These are phyloP conservation scores for Mytilinidion resinicola DNA, from an alignment of 495 filamentous ascomycete species.

Conservation along the genomic window DNA sequence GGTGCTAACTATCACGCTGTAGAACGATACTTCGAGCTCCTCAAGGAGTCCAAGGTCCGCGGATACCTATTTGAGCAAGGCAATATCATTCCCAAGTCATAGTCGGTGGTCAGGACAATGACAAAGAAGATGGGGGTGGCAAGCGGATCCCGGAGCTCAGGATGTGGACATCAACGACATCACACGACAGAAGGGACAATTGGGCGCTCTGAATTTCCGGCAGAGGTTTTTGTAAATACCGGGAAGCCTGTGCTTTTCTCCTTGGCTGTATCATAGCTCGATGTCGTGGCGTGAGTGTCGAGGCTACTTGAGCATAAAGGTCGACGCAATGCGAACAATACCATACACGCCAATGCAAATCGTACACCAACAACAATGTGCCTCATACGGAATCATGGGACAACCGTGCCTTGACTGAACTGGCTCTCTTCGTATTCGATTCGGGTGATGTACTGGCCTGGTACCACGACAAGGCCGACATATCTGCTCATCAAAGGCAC, in stretches of 20 bases:
- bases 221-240: slow-evolving; percentile 5
- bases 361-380: no score
- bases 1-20: not conserved
- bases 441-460: slow-evolving; percentile 74
- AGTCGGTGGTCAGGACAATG: not conserved
- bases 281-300: not conserved
- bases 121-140: not conserved
- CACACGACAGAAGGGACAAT: not conserved
- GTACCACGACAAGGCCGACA: slow-evolving; percentile 85
- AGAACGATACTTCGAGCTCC: slow-evolving; percentile 91
- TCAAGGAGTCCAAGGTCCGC: slow-evolving; percentile 75
- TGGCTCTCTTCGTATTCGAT: slow-evolving; percentile 74
- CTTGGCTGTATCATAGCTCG: slow-evolving; percentile 1
- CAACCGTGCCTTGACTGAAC: slow-evolving; percentile 9
- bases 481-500: slow-evolving; percentile 75
- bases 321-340: no score
- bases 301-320: not conserved
- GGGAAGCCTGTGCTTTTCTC: slow-evolving; percentile 1
- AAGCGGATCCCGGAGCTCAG: not conserved
- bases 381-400: slow-evolving; percentile 2
- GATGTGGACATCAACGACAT: not conserved
- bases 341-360: no score
- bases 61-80: slow-evolving; percentile 91
- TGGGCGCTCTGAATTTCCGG: slow-evolving; percentile 3
- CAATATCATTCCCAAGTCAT: slow-evolving; percentile 61